These are phyloP conservation scores for Plenodomus biglobosus DNA, from an alignment of 2,329 filamentous ascomycete genomes.

Conservation along the genomic window DNA sequence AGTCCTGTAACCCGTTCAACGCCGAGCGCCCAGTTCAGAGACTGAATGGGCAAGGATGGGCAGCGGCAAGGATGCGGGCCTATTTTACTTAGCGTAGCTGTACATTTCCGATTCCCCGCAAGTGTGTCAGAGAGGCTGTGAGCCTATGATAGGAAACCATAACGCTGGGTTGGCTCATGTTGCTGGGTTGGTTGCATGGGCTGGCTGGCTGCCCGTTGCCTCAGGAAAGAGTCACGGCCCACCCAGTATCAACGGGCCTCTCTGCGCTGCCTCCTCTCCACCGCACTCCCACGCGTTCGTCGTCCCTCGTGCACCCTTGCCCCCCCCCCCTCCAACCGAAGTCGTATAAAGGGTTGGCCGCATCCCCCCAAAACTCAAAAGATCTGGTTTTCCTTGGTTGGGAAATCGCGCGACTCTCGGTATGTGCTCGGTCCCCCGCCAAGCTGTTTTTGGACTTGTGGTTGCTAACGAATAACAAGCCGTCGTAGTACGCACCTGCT, in stretches of 20 bases:
- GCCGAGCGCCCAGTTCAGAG: background rate
- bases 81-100: background rate
- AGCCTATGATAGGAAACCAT: background rate
- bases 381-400: slow-evolving; percentile 19
- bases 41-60: background rate
- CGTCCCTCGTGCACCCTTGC: slow-evolving; percentile 1
- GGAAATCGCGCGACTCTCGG: slow-evolving; percentile 27
- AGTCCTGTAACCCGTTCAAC: no score
- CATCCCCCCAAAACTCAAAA: slow-evolving; percentile 7
- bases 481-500: slow-evolving; percentile 20
- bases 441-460: slow-evolving; percentile 9
- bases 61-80: background rate
- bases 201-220: slow-evolving; percentile 14
- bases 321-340: slow-evolving; percentile 11
- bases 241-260: background rate
- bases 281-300: slow-evolving; percentile 15
- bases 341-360: slow-evolving; percentile 20
- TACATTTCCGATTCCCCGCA: background rate
- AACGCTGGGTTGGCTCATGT: slow-evolving; percentile 15
- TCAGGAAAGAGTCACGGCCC: slow-evolving; percentile 30
- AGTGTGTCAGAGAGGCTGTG: background rate
- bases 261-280: slow-evolving; percentile 18
- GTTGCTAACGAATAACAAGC: slow-evolving; percentile 31
- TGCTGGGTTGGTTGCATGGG: slow-evolving; percentile 16
- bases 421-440: slow-evolving; percentile 33